Evolutionary conservation across 2,329 filamentous ascomycete genomes (phyloP).

Genomic region (Botrytis elliptica): DNA sequence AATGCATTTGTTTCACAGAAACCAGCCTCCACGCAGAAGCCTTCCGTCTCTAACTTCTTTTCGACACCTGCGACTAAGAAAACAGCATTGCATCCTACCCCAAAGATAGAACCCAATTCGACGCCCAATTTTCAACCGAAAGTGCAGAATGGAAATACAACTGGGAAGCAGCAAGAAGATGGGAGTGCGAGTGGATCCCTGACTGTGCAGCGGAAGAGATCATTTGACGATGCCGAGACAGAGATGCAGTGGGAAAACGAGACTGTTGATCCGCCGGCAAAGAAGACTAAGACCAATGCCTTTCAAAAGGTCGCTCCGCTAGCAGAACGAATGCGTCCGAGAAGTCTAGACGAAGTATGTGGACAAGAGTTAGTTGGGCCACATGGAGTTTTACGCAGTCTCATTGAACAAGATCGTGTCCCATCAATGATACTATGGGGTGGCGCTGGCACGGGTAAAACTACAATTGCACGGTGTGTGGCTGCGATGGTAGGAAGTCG

Average conservation of each 20-base stretch:
- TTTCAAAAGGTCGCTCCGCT: conserved; percentile 74
- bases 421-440: conserved; percentile 97
- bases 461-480: conserved; percentile 88
- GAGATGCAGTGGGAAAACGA: conserved; percentile 25
- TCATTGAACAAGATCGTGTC: conserved; percentile 82
- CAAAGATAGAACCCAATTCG: conserved; percentile 38
- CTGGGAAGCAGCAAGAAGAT: conserved; percentile 31
- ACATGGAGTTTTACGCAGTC: conserved; percentile 75
- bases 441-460: conserved; percentile 77
- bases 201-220: conserved; percentile 35
- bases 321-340: conserved; percentile 90
- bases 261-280: conserved; percentile 42
- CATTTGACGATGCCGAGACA: conserved; percentile 34
- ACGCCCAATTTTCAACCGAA: conserved; percentile 41
- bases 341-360: conserved; percentile 77
- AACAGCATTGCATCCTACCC: conserved; percentile 38
- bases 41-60: conserved; percentile 58
- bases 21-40: conserved; percentile 40
- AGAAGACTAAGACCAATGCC: conserved; percentile 65
- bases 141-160: conserved; percentile 33
- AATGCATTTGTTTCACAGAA: conserved; percentile 47
- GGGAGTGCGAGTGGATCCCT: conserved; percentile 30
- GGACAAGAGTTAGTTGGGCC: conserved; percentile 90
- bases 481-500: conserved; percentile 77
- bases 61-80: conserved; percentile 60